phyloP scores from a whole-genome alignment of 345 rosid species.

The Boechera retrofracta region DNA sequence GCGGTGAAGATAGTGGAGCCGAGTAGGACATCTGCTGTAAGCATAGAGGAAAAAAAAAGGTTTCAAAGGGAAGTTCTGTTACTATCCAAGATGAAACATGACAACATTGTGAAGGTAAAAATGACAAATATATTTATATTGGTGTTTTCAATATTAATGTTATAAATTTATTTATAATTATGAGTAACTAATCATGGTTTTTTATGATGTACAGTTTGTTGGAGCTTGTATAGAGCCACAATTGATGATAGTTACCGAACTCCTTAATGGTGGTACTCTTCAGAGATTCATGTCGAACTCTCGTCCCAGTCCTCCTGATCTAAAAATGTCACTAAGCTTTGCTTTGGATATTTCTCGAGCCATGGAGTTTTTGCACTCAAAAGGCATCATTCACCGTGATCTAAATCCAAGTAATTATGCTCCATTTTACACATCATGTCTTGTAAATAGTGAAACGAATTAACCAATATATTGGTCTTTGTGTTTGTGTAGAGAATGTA shows the following conservation, averaged over 20 bases:
- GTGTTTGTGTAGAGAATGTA: slow-evolving; percentile 52
- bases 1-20: slow-evolving; percentile 65
- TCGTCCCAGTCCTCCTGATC: slow-evolving; percentile 53
- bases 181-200: background rate
- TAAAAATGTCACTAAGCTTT: slow-evolving; percentile 48
- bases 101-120: slow-evolving; percentile 60
- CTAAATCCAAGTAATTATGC: slow-evolving; percentile 61
- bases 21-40: slow-evolving; percentile 41
- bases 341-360: slow-evolving; percentile 70
- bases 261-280: slow-evolving; percentile 55
- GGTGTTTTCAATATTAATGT: background rate
- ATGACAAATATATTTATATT: background rate
- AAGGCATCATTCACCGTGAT: slow-evolving; percentile 76
- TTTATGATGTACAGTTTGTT: slow-evolving; percentile 48
- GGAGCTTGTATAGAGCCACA: slow-evolving; percentile 65
- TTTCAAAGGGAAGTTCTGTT: slow-evolving; percentile 65
- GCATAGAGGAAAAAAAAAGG: slow-evolving; percentile 44
- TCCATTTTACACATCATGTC: background rate
- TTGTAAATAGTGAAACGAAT: background rate
- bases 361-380: slow-evolving; percentile 72
- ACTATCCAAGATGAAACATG: slow-evolving; percentile 55
- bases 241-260: slow-evolving; percentile 66
- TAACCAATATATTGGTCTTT: background rate
- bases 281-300: slow-evolving; percentile 53
- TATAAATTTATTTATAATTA: background rate